Base-by-base conservation (phyloP, 257 asterid species). In the Pogostemon cablin region DNA sequence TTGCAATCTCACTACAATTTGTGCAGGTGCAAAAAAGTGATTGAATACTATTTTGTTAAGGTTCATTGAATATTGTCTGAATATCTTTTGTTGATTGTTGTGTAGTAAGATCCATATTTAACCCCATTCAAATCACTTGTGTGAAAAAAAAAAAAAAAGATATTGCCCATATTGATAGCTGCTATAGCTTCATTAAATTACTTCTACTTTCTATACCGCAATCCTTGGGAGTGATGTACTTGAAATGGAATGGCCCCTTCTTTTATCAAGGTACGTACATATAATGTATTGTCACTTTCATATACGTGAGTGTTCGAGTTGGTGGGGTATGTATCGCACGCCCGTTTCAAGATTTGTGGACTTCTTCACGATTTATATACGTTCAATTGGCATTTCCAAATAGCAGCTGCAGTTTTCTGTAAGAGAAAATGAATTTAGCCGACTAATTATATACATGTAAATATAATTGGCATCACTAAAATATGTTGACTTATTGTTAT, bases 1-100 rank as follows among this genome's bases (percentile, higher is more conserved):
- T 72, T 72, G 78, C 64, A 8, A 53, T 56, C 69, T 47, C 41
- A 11, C 73, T 68, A 57, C 34, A 62, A 63, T 12, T 69, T 39
- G 77, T 65, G 80, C 73, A 48, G 39, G 50, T 43, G 68, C 68
- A 59, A 69, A 38, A 35, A 53, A 49, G 53, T 61, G 41, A 59
- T 66, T 59, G 3, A 12, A 25, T n/a, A 9, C 32, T 67, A 3
- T 62, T 62, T 62, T 25, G 9, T 53, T 55, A 8, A 35, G 71
- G 41, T 38, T 65, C 81, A 77, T 71, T 71, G 62, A 75, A 47
- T 47, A 20, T 57, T 57, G 64, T 71, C 32, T 69, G 40, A 46
- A 3, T 53, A 6, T 43, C 9, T 44, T 52, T 62, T 62, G 9
- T 38, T 43, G 9, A 38, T 37, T 6, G 12, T 17, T 4, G 10